phyloP scores from a whole-genome alignment of 208 protist species.

The Tritrichomonas foetus region DNA sequence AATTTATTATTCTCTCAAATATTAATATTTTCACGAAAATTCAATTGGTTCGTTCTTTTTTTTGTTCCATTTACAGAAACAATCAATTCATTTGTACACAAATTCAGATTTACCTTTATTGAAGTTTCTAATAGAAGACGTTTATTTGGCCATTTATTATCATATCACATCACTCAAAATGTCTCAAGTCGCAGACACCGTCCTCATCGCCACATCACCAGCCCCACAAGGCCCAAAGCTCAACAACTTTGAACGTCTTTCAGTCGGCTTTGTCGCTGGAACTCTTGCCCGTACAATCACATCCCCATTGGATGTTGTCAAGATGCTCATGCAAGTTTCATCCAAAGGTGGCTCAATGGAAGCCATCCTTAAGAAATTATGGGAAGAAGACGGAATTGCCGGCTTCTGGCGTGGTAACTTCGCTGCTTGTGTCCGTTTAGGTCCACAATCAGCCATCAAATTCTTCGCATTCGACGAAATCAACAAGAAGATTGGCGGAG shows the following conservation, averaged over 20 bases:
- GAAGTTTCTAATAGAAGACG: not conserved
- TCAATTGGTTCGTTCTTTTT: no score
- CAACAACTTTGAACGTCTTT: not conserved
- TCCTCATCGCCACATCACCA: slow-evolving; percentile 36
- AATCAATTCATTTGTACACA: no score
- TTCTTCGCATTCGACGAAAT: slow-evolving; percentile 14
- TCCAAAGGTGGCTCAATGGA: not conserved
- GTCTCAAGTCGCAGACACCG: not conserved
- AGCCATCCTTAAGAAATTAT: not conserved
- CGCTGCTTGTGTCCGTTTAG: not conserved
- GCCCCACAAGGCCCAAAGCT: not conserved
- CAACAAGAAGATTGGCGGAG: not conserved
- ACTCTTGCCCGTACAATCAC: slow-evolving; percentile 16
- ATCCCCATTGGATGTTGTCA: slow-evolving; percentile 38
- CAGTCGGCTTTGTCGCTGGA: slow-evolving; percentile 30
- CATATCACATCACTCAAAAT: not conserved
- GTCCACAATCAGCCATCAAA: slow-evolving; percentile 35
- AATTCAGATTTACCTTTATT: no score
- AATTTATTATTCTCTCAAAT: no score
- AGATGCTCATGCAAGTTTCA: slow-evolving; percentile 40
- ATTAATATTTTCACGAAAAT: no score
- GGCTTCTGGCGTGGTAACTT: slow-evolving; percentile 33
- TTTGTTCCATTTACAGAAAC: no score
- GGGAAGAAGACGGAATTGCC: not conserved
- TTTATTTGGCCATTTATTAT: not conserved